Percentiles rank a stretch among this genome's conserved stretches.
These are phyloP conservation scores for Wickerhamiella azyma DNA, from an alignment of 805 yeast genomes.

Conservation along the genomic window DNA sequence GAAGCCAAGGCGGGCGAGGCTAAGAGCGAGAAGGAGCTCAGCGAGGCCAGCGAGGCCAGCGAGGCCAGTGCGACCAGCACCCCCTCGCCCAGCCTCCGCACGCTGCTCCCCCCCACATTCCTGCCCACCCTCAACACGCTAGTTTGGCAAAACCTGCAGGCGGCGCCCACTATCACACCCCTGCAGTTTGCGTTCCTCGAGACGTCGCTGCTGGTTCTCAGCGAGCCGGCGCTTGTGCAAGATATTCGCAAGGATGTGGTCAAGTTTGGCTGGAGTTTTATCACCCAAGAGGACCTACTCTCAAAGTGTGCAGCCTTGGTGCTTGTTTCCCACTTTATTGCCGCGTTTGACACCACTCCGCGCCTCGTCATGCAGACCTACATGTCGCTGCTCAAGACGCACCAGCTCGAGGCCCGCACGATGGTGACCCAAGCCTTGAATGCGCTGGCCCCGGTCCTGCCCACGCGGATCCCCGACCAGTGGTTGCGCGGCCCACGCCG, in stretches of 20 bases:
- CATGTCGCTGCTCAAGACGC: slow-evolving; percentile 74
- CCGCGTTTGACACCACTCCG: slow-evolving; percentile 76
- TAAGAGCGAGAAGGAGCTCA: too few relatives aligned
- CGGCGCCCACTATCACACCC: slow-evolving; percentile 1
- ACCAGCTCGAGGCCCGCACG: slow-evolving; percentile 70
- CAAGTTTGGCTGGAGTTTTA: slow-evolving; percentile 87
- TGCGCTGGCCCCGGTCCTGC: slow-evolving; percentile 74
- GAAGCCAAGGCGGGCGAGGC: too few relatives aligned
- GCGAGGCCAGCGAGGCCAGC: too few relatives aligned
- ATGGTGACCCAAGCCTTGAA: slow-evolving; percentile 81
- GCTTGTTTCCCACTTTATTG: slow-evolving; percentile 71
- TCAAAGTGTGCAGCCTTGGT: slow-evolving; percentile 90
- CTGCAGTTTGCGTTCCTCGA: slow-evolving; percentile 60
- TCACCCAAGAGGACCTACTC: slow-evolving; percentile 75
- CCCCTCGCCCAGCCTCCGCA: too few relatives aligned
- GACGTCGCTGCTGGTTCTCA: slow-evolving; percentile 61
- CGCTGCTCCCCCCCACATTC: slow-evolving; percentile 22
- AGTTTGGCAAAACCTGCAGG: slow-evolving; percentile 45
- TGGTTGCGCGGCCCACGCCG: slow-evolving; percentile 96
- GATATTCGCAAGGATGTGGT: slow-evolving; percentile 70
- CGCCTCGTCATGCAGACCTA: slow-evolving; percentile 84
- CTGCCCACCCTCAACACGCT: slow-evolving; percentile 43
- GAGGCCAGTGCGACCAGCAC: too few relatives aligned
- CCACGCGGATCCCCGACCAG: slow-evolving; percentile 42
- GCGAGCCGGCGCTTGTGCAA: slow-evolving; percentile 44